Conservation (phyloP, 164 flowering plant species). For the Buxus sempervirens region DNA sequence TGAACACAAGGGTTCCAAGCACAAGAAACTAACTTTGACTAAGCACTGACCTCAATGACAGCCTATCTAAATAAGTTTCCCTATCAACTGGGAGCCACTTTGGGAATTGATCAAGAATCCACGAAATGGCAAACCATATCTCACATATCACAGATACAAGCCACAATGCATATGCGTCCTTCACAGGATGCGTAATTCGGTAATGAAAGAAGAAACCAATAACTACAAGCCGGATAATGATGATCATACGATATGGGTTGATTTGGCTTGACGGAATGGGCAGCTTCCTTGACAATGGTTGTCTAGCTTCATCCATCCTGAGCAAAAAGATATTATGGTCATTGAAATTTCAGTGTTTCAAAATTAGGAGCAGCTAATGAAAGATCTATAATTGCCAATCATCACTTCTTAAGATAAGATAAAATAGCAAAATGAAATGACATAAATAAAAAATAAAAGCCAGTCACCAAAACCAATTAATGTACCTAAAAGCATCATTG, state of each 20-base stretch:
- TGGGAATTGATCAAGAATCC: slow-evolving; percentile 74
- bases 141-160: slow-evolving; percentile 64
- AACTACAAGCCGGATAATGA: slow-evolving; percentile 56
- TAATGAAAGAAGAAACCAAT: slow-evolving; percentile 65
- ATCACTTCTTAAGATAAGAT: neutral
- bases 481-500: neutral
- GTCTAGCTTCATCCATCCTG: slow-evolving; percentile 73
- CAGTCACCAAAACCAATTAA: neutral
- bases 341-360: slow-evolving; percentile 3
- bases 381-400: neutral
- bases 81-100: slow-evolving; percentile 65
- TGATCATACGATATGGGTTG: slow-evolving; percentile 63
- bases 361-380: neutral
- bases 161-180: slow-evolving; percentile 60
- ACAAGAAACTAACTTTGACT: neutral
- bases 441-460: neutral
- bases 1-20: neutral
- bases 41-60: slow-evolving; percentile 47
- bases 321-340: slow-evolving; percentile 10
- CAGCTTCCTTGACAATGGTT: slow-evolving; percentile 60
- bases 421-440: neutral
- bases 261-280: slow-evolving; percentile 59
- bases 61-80: slow-evolving; percentile 63
- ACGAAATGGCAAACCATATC: slow-evolving; percentile 63
- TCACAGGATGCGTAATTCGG: slow-evolving; percentile 52